Percentiles rank a stretch among this genome's conserved stretches.
phyloP scores from a whole-genome alignment of 306 rosid species.

The Trifolium subterraneum region DNA sequence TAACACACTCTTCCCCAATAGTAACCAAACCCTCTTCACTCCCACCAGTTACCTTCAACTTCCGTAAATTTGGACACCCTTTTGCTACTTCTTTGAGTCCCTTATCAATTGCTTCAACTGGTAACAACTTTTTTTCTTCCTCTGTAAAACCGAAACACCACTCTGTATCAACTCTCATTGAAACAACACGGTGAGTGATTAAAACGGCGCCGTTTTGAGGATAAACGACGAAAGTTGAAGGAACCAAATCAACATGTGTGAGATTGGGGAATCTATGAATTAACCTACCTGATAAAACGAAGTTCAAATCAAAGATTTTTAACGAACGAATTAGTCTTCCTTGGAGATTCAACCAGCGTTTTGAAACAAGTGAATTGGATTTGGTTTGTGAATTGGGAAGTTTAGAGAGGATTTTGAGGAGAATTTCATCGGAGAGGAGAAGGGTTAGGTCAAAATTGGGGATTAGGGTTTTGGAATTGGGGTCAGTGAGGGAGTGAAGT shows the following conservation, averaged over 20 bases:
- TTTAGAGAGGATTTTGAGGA: slow-evolving; percentile 34
- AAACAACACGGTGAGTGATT: neutral
- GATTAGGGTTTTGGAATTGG: slow-evolving; percentile 39
- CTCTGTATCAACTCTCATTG: slow-evolving; percentile 17
- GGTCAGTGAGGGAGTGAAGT: slow-evolving; percentile 32
- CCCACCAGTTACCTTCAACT: slow-evolving; percentile 22
- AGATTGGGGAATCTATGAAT: slow-evolving; percentile 40
- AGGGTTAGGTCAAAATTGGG: slow-evolving; percentile 41
- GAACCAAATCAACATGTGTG: slow-evolving; percentile 35
- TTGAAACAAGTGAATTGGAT: slow-evolving; percentile 38
- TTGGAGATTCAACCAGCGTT: slow-evolving; percentile 43
- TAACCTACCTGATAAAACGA: slow-evolving; percentile 36
- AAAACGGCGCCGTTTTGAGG: slow-evolving; percentile 2
- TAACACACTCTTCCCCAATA: slow-evolving; percentile 18
- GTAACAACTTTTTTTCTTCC: neutral
- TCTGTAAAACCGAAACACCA: slow-evolving; percentile 19
- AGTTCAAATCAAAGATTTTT: slow-evolving; percentile 28
- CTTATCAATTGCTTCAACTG: slow-evolving; percentile 5
- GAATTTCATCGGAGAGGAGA: slow-evolving; percentile 40
- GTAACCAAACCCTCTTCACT: neutral
- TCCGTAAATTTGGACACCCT: slow-evolving; percentile 38
- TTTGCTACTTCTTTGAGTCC: slow-evolving; percentile 13
- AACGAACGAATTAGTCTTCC: slow-evolving; percentile 34
- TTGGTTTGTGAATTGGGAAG: slow-evolving; percentile 35
- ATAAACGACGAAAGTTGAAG: slow-evolving; percentile 8